Percentiles rank a stretch among this genome's conserved stretches.
Conservation (phyloP, 192 early-diverging fungal genomes). For the Phycomyces nitens region DNA sequence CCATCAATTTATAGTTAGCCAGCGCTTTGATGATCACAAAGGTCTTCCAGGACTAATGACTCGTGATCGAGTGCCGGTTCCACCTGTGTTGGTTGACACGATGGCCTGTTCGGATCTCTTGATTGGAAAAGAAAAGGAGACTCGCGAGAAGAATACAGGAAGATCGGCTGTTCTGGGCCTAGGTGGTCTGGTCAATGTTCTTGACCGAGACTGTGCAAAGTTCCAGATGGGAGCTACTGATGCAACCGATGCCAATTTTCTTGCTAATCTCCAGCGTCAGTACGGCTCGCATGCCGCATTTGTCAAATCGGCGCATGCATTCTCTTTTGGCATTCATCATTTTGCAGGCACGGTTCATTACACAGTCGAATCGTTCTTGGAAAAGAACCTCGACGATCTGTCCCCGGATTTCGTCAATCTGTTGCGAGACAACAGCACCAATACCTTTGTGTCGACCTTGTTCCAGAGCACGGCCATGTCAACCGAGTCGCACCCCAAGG, state of each 20-base stretch:
- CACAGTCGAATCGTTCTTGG: constrained; percentile 72
- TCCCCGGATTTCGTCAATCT: constrained; percentile 84
- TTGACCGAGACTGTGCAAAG: constrained; percentile 45
- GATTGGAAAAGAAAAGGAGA: constrained; percentile 46
- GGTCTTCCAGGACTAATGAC: constrained; percentile 43
- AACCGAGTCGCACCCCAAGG: constrained; percentile 70
- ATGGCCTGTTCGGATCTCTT: constrained; percentile 53
- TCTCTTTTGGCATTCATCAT: constrained; percentile 73
- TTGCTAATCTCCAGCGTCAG: constrained; percentile 33
- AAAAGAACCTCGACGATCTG: constrained; percentile 69
- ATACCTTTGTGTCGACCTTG: constrained; percentile 70
- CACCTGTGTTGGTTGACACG: constrained; percentile 51
- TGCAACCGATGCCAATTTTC: constrained; percentile 46
- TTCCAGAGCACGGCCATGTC: constrained; percentile 71
- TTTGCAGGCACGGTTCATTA: constrained; percentile 73
- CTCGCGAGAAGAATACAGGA: constrained; percentile 10
- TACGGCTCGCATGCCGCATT: constrained; percentile 37
- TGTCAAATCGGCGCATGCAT: constrained; percentile 33
- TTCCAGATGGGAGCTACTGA: constrained; percentile 42
- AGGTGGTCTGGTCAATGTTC: constrained; percentile 42
- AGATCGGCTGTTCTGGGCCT: constrained; percentile 26
- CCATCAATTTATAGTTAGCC: constrained; percentile 54
- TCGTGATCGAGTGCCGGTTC: constrained; percentile 55
- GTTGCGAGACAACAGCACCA: constrained; percentile 66
- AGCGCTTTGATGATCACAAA: constrained; percentile 50